phyloP scores from a whole-genome alignment of 169 alveolate species.

The Babesia bigemina region DNA sequence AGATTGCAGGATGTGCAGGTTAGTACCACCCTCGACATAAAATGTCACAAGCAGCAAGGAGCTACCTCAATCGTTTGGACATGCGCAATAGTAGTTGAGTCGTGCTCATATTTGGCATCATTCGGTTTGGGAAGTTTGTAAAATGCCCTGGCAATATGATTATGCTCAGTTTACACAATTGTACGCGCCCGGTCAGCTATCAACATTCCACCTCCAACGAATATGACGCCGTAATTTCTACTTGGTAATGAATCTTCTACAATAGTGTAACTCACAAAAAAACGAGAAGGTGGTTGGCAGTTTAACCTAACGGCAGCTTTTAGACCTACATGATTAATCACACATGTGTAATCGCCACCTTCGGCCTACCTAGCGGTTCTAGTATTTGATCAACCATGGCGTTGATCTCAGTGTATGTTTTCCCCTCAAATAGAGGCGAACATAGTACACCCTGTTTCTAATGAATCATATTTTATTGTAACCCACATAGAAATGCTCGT shows the following conservation, averaged over 20 bases:
- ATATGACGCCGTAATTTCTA: constrained; percentile 73
- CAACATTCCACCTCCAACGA: constrained; percentile 82
- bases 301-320: constrained; percentile 76
- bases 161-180: constrained; percentile 1
- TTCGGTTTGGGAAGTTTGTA: constrained; percentile 35
- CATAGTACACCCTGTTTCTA: constrained; percentile 80
- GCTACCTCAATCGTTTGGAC: constrained; percentile 15
- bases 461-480: neutral
- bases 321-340: constrained; percentile 29
- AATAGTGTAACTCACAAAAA: constrained; percentile 37
- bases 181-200: constrained; percentile 44
- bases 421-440: constrained; percentile 87
- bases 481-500: constrained; percentile 73
- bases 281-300: constrained; percentile 82
- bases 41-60: constrained; percentile 2
- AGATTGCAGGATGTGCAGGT: constrained; percentile 1
- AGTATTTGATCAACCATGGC: constrained; percentile 79
- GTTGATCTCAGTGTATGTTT: constrained; percentile 81
- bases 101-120: constrained; percentile 9
- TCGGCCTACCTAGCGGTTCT: constrained; percentile 74
- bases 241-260: neutral
- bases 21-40: neutral
- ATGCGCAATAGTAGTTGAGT: constrained; percentile 12
- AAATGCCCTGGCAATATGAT: neutral
- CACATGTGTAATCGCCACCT: neutral